Evolutionary conservation across 2,329 filamentous ascomycete species (phyloP).

Genomic region (Scleromitrula shiraiana): DNA sequence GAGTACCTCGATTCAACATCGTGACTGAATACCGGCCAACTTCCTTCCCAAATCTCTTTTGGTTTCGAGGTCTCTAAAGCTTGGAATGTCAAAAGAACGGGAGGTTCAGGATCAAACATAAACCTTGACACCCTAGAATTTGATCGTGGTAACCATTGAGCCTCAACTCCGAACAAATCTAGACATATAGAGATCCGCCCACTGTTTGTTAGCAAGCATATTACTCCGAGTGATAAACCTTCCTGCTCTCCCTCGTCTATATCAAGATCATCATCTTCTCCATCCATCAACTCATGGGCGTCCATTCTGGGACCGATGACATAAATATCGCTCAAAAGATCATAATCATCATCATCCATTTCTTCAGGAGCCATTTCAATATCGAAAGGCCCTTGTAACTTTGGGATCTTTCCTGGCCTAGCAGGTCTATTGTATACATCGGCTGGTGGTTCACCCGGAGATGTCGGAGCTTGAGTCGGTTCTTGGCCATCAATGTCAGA

Average conservation of each 20-base stretch:
- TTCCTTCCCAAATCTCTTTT: constrained; percentile 45
- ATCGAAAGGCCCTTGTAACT: constrained; percentile 55
- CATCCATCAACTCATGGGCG: constrained; percentile 51
- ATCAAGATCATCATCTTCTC: constrained; percentile 56
- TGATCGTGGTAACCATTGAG: constrained; percentile 55
- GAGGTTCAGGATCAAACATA: constrained; percentile 33
- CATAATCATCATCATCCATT: constrained; percentile 45
- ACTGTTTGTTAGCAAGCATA: constrained; percentile 53
- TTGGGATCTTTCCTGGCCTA: constrained; percentile 49
- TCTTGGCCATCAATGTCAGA: constrained; percentile 57
- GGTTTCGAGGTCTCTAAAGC: constrained; percentile 51
- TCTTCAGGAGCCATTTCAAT: constrained; percentile 42
- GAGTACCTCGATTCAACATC: constrained; percentile 55
- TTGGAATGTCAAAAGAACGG: constrained; percentile 52
- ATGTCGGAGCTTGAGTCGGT: constrained; percentile 44
- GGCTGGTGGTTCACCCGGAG: constrained; percentile 39
- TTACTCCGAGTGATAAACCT: constrained; percentile 50
- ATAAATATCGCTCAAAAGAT: constrained; percentile 52
- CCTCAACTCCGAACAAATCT: constrained; percentile 53
- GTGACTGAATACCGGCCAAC: constrained; percentile 55
- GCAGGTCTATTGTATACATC: constrained; percentile 51
- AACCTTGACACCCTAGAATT: constrained; percentile 39
- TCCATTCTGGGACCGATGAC: constrained; percentile 56
- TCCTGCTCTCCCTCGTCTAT: constrained; percentile 48
- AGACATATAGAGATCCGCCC: constrained; percentile 55